Base-by-base conservation (phyloP, 805 yeast genomes). In the Lipomyces orientalis region DNA sequence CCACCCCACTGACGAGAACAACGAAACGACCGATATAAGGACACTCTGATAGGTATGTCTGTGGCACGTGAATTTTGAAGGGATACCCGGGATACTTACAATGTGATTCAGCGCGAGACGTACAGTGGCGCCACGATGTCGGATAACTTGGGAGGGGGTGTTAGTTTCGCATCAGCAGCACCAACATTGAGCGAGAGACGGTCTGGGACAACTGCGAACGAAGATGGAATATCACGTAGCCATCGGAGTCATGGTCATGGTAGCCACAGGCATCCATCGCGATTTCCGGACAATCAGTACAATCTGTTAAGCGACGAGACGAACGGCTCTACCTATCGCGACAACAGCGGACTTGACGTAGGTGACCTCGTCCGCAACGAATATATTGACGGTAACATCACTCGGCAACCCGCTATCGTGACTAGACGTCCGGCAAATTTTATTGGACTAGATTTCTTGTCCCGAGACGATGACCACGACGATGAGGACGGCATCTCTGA, bases 21-120 rank as follows among this genome's bases (percentile, higher is more conserved):
- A 6, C 49, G 25, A 16, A 43, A 43, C 49, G 49, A 43, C 49
- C 8, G n/a, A 43, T 43, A 43, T 43, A 6, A n/a, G 49, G 49
- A 43, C 49, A 16, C 22, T 43, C 49, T n/a, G n/a, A 43, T n/a
- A 43, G 49, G 22, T 43, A 43, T 43, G 49, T 43, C 5, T n/a
- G 49, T 43, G 49, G n/a, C 49, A 43, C n/a, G 49, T 43, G 22
- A 16, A 43, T 43, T n/a, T 43, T 43, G 49, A n/a, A 43, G 49
- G 10, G 49, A 6, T 16, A 7, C 10, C n/a, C 49, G 16, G 49
- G n/a, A 43, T 43, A 43, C 49, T 43, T 43, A 43, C 7, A 43
- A 43, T 25, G 29, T 25, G 22, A 43, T 43, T 16, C 22, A 43
- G 49, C 49, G 22, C 49, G 49, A 43, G 49, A 3, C 22, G 49